Base-by-base conservation (phyloP, 2,329 filamentous ascomycete genomes). In the Talaromyces amestolkiae region DNA sequence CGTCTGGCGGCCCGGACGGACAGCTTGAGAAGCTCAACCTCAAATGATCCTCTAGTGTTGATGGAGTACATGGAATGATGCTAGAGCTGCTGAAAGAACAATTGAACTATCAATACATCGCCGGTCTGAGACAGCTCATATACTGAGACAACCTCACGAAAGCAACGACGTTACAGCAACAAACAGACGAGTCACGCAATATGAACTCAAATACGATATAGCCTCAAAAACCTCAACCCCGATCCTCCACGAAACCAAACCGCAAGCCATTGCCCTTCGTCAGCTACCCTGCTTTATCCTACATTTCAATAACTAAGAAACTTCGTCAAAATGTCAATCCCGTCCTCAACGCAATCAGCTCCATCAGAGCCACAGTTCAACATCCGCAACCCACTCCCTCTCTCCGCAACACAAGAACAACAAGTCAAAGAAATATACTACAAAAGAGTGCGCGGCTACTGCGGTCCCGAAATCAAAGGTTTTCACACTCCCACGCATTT, bases 361-460 rank as follows among this genome's bases (percentile, higher is more conserved):
- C 22, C 67, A 53, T 8, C 62, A 33, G 39, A 62, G 63, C 58
- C 68, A 65, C 65, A 70, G 72, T 70, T 81, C 72, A 76, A 81
- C 68, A 75, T 82, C 58, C 86, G 87, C 70, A 95, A 94, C 74
- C 93, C 93, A 17, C 82, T 96, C 51, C 93, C 93, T 33, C 84
- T 97, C 65, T 93, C 91, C 31, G 87, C 92, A 11, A 85, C 88
- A 24, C 92, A 96, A 78, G 92, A 96, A 83, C 83, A 87, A 3
- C 91, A 95, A 79, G 91, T 96, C 65, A 86, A 90, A 72, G 89
- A 93, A 70, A 80, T 95, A 10, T 96, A 91, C 77, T 87, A 94
- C 80, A 89, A 91, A 70, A 86, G 91, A 65, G 93, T 97, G 67
- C 85, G 93, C 70, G 83, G 82, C 39, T 83, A 89, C 72, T 97